Evolutionary conservation across 345 rosid species (phyloP).

Genomic region (Hibiscus syriacus): DNA sequence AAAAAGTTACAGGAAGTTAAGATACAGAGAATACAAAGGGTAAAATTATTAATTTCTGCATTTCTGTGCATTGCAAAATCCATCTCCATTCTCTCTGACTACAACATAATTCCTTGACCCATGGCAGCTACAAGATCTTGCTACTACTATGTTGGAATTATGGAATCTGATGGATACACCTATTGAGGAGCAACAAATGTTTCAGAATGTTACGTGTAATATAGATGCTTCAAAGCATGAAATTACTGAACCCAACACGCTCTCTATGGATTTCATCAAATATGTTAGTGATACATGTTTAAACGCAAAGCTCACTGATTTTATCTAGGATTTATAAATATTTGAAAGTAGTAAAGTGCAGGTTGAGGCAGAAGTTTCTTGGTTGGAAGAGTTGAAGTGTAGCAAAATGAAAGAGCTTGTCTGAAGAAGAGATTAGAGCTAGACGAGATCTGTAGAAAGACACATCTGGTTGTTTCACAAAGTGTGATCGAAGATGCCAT

Average conservation of each 20-base stretch:
- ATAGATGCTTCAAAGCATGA: constrained; percentile 95
- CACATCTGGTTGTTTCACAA: constrained; percentile 63
- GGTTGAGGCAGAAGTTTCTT: constrained; percentile 85
- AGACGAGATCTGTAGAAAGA: constrained; percentile 86
- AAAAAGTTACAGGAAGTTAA: constrained; percentile 58
- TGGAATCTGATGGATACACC: constrained; percentile 99
- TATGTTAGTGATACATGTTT: constrained; percentile 42
- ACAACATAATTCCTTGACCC: constrained; percentile 7
- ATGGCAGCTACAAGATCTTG: constrained; percentile 93
- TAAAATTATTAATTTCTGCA: constrained; percentile 16
- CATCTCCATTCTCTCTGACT: not conserved
- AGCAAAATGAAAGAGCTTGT: constrained; percentile 99
- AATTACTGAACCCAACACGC: constrained; percentile 76
- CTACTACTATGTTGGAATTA: constrained; percentile 80
- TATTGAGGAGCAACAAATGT: constrained; percentile 83
- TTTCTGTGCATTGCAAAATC: constrained; percentile 3
- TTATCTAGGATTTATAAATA: constrained; percentile 2
- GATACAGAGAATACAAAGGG: constrained; percentile 85
- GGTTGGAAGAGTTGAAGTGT: constrained; percentile 75
- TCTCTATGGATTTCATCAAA: constrained; percentile 70
- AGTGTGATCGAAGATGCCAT: constrained; percentile 55
- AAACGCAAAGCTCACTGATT: not conserved
- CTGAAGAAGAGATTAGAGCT: constrained; percentile 78
- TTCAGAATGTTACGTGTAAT: constrained; percentile 81
- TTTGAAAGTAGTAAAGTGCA: constrained; percentile 14